phyloP scores from a whole-genome alignment of 83 land plant species.

The Picea engelmannii region DNA sequence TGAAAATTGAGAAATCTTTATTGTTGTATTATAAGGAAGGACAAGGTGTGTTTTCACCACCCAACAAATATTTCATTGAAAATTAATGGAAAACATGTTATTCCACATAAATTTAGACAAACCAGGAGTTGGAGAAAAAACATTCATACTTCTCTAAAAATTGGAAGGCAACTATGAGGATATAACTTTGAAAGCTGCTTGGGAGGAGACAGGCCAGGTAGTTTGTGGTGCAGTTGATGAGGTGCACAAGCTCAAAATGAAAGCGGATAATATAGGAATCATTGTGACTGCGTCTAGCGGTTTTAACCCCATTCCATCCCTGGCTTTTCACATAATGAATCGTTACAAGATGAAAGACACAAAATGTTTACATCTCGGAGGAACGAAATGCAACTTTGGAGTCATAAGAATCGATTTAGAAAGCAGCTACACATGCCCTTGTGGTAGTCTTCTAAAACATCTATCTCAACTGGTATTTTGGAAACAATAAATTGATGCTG shows the following conservation, averaged over 20 bases:
- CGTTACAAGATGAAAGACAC: constrained; percentile 22
- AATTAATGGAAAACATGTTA: not conserved
- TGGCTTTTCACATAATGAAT: constrained; percentile 27
- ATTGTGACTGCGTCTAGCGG: constrained; percentile 41
- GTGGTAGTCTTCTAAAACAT: constrained; percentile 45
- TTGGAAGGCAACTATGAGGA: constrained; percentile 23
- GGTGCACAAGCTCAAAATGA: constrained; percentile 25
- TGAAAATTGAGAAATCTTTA: no score
- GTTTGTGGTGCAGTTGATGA: constrained; percentile 36
- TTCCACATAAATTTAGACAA: not conserved
- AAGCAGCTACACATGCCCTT: constrained; percentile 19
- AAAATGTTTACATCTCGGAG: constrained; percentile 35
- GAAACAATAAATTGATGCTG: constrained; percentile 45
- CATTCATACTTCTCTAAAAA: constrained; percentile 39
- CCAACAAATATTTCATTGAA: not conserved
- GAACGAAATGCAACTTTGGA: constrained; percentile 66
- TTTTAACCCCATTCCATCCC: constrained; percentile 51
- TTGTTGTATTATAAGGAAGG: no score
- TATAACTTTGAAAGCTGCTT: constrained; percentile 14
- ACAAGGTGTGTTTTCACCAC: no score
- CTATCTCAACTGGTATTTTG: constrained; percentile 45
- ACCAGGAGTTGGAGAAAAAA: constrained; percentile 65
- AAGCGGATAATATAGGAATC: constrained; percentile 18
- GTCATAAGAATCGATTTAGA: constrained; percentile 22
- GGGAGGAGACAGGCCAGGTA: constrained; percentile 35